These are phyloP conservation scores for Plantago coronopus DNA, from an alignment of 305 asterid species.

Conservation along the genomic window DNA sequence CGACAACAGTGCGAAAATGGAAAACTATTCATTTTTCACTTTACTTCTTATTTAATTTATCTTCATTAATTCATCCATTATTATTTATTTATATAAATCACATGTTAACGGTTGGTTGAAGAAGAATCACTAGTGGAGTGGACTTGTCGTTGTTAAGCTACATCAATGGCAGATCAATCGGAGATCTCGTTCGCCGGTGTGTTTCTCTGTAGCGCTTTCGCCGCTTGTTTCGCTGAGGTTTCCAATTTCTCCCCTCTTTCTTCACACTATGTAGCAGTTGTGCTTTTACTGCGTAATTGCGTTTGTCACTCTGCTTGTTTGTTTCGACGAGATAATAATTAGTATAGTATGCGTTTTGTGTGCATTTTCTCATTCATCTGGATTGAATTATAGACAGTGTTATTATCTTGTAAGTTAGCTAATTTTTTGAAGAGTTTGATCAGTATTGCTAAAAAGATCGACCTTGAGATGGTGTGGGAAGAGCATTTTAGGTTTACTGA, in stretches of 20 bases:
- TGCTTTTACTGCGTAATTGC: background rate
- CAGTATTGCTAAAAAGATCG: too few relatives aligned
- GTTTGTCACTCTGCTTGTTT: conserved; percentile 18
- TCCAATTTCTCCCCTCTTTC: background rate
- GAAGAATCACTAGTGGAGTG: background rate
- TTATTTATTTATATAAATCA: background rate
- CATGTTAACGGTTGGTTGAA: background rate
- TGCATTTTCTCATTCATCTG: background rate
- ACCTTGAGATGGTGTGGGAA: too few relatives aligned
- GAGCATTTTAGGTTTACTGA: too few relatives aligned
- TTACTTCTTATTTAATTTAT: conserved; percentile 10
- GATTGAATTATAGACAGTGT: background rate
- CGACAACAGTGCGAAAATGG: background rate
- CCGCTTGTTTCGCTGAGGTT: conserved; percentile 81
- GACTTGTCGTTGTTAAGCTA: background rate
- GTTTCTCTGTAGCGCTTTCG: conserved; percentile 58
- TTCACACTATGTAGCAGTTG: background rate
- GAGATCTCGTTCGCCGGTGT: conserved; percentile 61
- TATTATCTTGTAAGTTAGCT: background rate
- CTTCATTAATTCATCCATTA: background rate
- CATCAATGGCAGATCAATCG: conserved; percentile 29
- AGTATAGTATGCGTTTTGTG: background rate
- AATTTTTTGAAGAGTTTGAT: background rate
- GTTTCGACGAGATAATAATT: conserved; percentile 8
- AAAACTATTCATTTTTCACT: background rate